Evolutionary conservation across 1,284 basidiomycete genomes (phyloP).

Genomic region (Ceratobasidium sp.): DNA sequence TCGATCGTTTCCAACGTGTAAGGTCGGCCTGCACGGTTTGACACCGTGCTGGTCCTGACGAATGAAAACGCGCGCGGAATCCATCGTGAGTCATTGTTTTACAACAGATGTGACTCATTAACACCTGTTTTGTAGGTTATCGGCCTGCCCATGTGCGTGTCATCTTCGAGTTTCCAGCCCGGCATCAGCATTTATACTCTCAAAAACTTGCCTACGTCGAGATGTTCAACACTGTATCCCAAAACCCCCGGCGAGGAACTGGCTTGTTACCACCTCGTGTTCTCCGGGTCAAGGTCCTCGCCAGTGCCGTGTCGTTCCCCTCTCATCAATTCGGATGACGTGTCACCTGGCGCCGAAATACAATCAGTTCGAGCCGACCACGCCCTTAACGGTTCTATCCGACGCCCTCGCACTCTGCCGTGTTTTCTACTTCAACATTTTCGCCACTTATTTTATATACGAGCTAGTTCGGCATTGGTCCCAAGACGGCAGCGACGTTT

Average conservation of each 20-base stretch:
- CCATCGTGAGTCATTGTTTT: background rate
- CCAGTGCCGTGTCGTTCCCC: background rate
- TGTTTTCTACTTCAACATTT: constrained; percentile 28
- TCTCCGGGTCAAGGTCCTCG: background rate
- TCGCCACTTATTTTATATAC: constrained; percentile 20
- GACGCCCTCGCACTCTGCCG: constrained; percentile 1
- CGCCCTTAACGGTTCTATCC: background rate
- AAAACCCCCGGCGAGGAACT: background rate
- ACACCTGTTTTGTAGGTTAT: constrained; percentile 6
- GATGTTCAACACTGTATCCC: constrained; percentile 1
- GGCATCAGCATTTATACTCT: background rate
- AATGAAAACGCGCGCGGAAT: too few relatives aligned
- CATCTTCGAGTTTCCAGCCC: constrained; percentile 8
- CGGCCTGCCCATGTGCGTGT: constrained; percentile 1
- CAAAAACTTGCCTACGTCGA: constrained; percentile 30
- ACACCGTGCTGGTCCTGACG: too few relatives aligned
- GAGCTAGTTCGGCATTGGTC: constrained; percentile 34
- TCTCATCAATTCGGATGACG: constrained; percentile 24
- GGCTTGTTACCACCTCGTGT: constrained; percentile 3
- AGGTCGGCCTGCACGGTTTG: background rate
- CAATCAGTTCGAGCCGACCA: background rate
- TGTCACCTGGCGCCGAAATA: constrained; percentile 29
- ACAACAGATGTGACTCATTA: background rate
- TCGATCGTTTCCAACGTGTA: constrained; percentile 1
- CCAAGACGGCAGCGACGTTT: constrained; percentile 33